These are phyloP conservation scores for Termitomyces titanicus DNA, from an alignment of 768 basidiomycete species.

Conservation along the genomic window DNA sequence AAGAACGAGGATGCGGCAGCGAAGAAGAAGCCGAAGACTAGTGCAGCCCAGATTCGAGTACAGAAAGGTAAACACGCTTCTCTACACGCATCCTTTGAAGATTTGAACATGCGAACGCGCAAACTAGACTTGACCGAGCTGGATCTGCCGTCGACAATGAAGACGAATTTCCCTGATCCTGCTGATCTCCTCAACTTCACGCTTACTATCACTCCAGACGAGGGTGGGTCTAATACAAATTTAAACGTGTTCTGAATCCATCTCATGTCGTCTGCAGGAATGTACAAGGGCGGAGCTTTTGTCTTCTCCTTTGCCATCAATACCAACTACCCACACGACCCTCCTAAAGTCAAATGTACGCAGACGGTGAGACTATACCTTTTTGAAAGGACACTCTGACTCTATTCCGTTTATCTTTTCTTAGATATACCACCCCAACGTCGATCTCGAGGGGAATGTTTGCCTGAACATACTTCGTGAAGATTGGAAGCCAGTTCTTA, in stretches of 20 bases:
- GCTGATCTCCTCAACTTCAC: constrained; percentile 95
- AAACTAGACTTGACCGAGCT: constrained; percentile 89
- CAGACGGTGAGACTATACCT: constrained; percentile 63
- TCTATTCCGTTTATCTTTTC: background rate
- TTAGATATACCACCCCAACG: constrained; percentile 98
- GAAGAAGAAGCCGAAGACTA: constrained; percentile 98
- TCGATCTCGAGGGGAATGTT: constrained; percentile 97
- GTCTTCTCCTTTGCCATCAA: constrained; percentile 94
- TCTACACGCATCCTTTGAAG: background rate
- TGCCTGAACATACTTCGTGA: constrained; percentile 98
- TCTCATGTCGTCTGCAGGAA: constrained; percentile 50
- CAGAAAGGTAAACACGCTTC: constrained; percentile 80
- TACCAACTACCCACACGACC: constrained; percentile 98
- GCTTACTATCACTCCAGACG: constrained; percentile 93
- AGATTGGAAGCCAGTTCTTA: constrained; percentile 99
- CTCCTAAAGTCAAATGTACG: constrained; percentile 97
- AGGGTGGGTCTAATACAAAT: constrained; percentile 54
- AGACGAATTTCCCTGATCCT: constrained; percentile 90
- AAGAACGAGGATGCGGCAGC: constrained; percentile 97
- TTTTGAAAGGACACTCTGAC: background rate
- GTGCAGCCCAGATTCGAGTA: constrained; percentile 97
- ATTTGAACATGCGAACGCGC: background rate
- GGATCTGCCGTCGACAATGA: constrained; percentile 94
- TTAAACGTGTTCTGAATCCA: background rate
- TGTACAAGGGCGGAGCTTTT: constrained; percentile 97